A percentile compares a stretch with the other conserved stretches of the same genome.
Evolutionary conservation across 768 basidiomycete species (phyloP).

Genomic region (Xerocomellus dryophilus): DNA sequence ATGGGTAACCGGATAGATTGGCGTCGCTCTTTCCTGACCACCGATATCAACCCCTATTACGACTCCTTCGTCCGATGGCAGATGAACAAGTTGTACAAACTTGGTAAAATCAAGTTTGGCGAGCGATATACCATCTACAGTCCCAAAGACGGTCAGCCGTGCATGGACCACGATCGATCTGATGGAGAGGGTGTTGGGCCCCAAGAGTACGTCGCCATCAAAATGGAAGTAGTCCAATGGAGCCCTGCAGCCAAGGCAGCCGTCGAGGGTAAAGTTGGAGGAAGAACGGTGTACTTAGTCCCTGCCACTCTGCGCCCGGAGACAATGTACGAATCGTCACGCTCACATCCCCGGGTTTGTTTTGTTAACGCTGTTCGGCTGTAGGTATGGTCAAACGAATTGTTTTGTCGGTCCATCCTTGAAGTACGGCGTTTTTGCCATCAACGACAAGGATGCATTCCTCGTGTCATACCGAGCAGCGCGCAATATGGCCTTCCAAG

Average conservation of each 20-base stretch:
- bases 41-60: slow-evolving; percentile 94
- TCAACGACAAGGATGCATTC: slow-evolving; percentile 83
- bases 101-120: slow-evolving; percentile 96
- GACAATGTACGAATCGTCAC: slow-evolving; percentile 68
- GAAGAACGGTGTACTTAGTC: slow-evolving; percentile 85
- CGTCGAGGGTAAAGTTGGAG: slow-evolving; percentile 67
- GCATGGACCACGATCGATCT: slow-evolving; percentile 98
- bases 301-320: slow-evolving; percentile 95
- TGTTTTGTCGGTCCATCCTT: slow-evolving; percentile 90
- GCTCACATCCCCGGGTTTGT: not conserved
- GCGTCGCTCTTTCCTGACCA: slow-evolving; percentile 92
- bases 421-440: slow-evolving; percentile 91
- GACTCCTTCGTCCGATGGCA: slow-evolving; percentile 98
- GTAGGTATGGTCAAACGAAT: slow-evolving; percentile 96
- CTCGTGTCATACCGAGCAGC: slow-evolving; percentile 86
- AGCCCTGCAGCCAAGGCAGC: slow-evolving; percentile 60
- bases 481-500: slow-evolving; percentile 98
- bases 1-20: slow-evolving; percentile 98
- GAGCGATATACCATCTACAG: slow-evolving; percentile 98
- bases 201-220: slow-evolving; percentile 91
- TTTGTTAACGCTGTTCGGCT: slow-evolving; percentile 1
- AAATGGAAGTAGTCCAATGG: slow-evolving; percentile 92
- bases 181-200: slow-evolving; percentile 95
- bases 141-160: slow-evolving; percentile 97
- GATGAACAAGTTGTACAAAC: slow-evolving; percentile 82